Evolutionary conservation across 768 basidiomycete species (phyloP).

Genomic region (Amanita pallidorosea): DNA sequence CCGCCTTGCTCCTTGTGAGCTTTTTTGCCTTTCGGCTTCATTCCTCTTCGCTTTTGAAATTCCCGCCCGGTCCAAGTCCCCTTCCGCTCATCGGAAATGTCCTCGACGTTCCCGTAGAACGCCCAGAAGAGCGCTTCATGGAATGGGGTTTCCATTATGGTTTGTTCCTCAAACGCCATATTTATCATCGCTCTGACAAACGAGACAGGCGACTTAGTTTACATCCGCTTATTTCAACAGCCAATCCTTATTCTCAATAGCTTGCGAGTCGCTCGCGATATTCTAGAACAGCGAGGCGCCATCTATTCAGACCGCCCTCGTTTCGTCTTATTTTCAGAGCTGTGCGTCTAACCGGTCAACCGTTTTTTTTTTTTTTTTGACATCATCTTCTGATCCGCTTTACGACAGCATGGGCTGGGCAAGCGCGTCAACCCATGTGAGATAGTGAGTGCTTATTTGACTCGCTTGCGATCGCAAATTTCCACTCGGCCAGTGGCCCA

Average conservation of each 20-base stretch:
- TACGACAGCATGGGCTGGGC: constrained; percentile 37
- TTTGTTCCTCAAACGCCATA: constrained; percentile 12
- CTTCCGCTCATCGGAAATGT: constrained; percentile 37
- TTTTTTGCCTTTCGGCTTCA: constrained; percentile 16
- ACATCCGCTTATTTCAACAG: constrained; percentile 30
- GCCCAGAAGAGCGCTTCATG: constrained; percentile 28
- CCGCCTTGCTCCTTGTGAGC: constrained; percentile 6
- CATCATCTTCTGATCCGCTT: constrained; percentile 5
- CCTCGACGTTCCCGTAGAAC: constrained; percentile 29
- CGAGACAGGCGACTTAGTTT: constrained; percentile 30
- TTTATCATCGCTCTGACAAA: not conserved
- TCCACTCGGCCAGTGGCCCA: constrained; percentile 25
- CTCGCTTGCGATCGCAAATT: not conserved
- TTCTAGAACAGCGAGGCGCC: constrained; percentile 43
- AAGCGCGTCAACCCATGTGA: constrained; percentile 32
- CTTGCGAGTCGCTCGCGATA: constrained; percentile 28
- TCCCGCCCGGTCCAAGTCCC: constrained; percentile 38
- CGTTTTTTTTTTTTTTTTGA: constrained; percentile 1
- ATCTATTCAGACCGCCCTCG: constrained; percentile 44
- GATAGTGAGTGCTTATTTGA: constrained; percentile 26
- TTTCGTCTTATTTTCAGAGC: constrained; percentile 35
- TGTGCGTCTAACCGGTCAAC: constrained; percentile 20
- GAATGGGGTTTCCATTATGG: constrained; percentile 34
- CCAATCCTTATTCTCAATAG: constrained; percentile 41
- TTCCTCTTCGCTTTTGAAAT: constrained; percentile 14